Evolutionary conservation across 2,329 filamentous ascomycete genomes (phyloP), one percentile per base, ranked within the genome.

Genomic region (Chaetomiaceae sp.): DNA sequence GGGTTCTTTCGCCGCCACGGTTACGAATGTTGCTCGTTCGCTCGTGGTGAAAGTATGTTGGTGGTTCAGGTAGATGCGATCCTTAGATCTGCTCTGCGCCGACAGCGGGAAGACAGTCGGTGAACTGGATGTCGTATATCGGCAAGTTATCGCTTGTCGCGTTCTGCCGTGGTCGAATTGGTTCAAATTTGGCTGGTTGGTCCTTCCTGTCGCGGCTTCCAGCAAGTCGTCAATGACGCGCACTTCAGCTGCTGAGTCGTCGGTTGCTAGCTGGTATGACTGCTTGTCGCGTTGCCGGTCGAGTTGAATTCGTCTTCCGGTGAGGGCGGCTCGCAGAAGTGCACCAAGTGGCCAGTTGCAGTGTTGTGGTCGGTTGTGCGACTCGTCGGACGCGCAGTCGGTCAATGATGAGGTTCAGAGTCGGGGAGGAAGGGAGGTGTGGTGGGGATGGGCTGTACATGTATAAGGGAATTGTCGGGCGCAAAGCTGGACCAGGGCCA

Each of bases 391-490:
- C 22, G 50, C 26, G 39, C 17, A 22, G 49, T 44, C 42, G 49
- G 51, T 48, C 52, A 48, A 47, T 54, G 50, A 46, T 37, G 30
- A 47, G 44, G 44, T 41, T 39, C 47, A 48, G 46, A 46, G 49
- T 49, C 33, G 42, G 43, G 54, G 47, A 41, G 40, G 36, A 50
- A 47, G 40, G 48, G 48, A 54, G 51, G 55, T 56, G 56, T 54
- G 55, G 56, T 54, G 54, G 43, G 54, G 53, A 50, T 50, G 51
- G 50, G 50, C 53, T 48, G 53, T 52, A 52, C 52, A 55, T 58
- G 56, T 58, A 53, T 58, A 54, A 50, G 46, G 39, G 42, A 52
- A 53, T 53, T 51, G 50, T 52, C 49, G 6, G 51, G 48, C 44
- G 47, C 40, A n/a, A n/a, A n/a, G 44, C 49, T 45, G 40, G 40